These are phyloP conservation scores for Cajanus cajan DNA, from an alignment of 306 rosid genomes.

Conservation along the genomic window DNA sequence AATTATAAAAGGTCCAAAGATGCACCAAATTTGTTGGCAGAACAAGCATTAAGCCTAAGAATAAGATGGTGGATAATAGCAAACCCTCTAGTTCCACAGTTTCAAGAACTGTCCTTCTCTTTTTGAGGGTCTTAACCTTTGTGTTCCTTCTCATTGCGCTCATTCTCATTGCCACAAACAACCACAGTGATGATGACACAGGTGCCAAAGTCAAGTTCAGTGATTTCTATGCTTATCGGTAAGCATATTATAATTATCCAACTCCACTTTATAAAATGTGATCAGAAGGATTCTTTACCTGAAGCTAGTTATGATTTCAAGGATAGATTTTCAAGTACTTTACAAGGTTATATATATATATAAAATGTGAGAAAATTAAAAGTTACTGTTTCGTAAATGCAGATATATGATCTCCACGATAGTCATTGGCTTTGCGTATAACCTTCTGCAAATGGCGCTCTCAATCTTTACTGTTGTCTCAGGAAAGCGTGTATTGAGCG, in stretches of 20 bases:
- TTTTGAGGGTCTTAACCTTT: slow-evolving; percentile 49
- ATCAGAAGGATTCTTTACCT: background rate
- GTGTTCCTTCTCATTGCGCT: slow-evolving; percentile 51
- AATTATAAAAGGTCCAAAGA: slow-evolving; percentile 15
- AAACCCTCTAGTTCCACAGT: slow-evolving; percentile 35
- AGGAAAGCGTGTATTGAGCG: slow-evolving; percentile 29
- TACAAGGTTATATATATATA: too few species aligned
- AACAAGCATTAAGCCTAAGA: background rate
- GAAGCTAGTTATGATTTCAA: background rate
- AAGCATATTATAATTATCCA: background rate
- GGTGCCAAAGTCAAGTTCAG: slow-evolving; percentile 16
- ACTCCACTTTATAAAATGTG: too few species aligned
- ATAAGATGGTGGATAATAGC: slow-evolving; percentile 22
- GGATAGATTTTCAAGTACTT: background rate
- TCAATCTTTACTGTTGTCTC: slow-evolving; percentile 35
- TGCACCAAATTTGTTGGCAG: background rate
- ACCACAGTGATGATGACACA: background rate
- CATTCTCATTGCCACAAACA: slow-evolving; percentile 38
- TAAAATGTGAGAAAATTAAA: too few species aligned
- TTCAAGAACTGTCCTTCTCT: slow-evolving; percentile 38
- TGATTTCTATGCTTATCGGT: slow-evolving; percentile 47
- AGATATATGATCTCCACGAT: slow-evolving; percentile 64
- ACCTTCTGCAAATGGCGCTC: slow-evolving; percentile 48
- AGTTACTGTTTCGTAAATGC: background rate
- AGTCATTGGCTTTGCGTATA: slow-evolving; percentile 44